Base-by-base conservation (phyloP, 805 yeast genomes). In the Candida gorgasii region DNA sequence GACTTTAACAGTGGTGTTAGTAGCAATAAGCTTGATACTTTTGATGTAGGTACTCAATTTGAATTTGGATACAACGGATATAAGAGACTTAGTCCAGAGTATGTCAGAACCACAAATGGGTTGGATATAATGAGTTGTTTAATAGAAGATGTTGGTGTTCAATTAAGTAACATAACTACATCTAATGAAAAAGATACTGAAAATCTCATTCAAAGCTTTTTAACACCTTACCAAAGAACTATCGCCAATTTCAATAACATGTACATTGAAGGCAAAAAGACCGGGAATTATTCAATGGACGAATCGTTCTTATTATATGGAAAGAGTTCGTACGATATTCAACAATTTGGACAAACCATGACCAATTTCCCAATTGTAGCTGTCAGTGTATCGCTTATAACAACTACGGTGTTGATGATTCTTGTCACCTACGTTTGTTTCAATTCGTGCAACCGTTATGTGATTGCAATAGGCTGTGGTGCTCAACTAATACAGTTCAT, bases 71-170 rank as follows among this genome's bases (percentile, higher is more conserved):
- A 65, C 39, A 55, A 67, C 36, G 80, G 82, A 1, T 79, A 70
- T 57, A 76, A 83, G 53, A 70, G 78, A 22, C 40, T 54, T 4
- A 67, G 65, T n/a, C 36, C 30, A 14, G 23, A 32, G 2, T 38
- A 46, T n/a, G 43, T 36, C 30, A 26, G 27, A 17, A 22, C 31
- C 12, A 37, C 30, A 5, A 54, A 59, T 38, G 81, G 80, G 1
- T 54, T 76, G 42, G 82, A 79, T 52, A 50, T 78, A 12, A 57
- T 74, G 7, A 62, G 76, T 6, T 72, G 73, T 11, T 57, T 78
- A 12, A 63, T 78, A 8, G 63, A 72, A 43, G 84, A 79, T 55
- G 65, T 80, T 9, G 80, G 79, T 3, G 60, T 59, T 2, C 79
- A 73, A 47, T 57, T 75, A 30, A 74, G 71, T 8, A 54, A 55